These are phyloP conservation scores for Saccharomycopsis oosterbeekiorum DNA, from an alignment of 805 yeast species.

Conservation along the genomic window DNA sequence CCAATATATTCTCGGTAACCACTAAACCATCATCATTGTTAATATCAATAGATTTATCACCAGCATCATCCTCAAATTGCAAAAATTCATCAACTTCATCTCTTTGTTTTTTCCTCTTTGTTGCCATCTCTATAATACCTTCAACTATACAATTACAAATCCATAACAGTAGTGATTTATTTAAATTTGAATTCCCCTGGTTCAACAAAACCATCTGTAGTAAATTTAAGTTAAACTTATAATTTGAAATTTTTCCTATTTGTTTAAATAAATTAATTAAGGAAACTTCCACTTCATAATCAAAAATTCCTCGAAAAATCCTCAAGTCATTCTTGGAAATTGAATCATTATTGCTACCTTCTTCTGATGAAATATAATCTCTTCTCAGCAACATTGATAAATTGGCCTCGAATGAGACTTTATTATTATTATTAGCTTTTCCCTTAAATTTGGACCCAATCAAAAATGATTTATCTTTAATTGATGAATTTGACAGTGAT, in stretches of 20 bases:
- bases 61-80: conserved; percentile 24
- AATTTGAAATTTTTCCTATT: conserved; percentile 3
- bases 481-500: neutral
- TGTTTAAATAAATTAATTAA: conserved; percentile 1
- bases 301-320: conserved; percentile 4
- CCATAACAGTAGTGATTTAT: conserved; percentile 30
- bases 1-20: conserved; percentile 6
- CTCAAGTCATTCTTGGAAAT: conserved; percentile 1
- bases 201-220: conserved; percentile 4
- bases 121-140: conserved; percentile 20
- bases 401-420: neutral
- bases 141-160: conserved; percentile 26
- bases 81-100: conserved; percentile 23
- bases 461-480: neutral
- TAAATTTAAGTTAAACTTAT: neutral
- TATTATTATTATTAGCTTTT: too few relatives aligned
- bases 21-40: neutral
- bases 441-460: neutral
- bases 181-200: conserved; percentile 3
- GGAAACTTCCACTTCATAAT: conserved; percentile 6
- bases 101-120: conserved; percentile 16
- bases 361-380: neutral
- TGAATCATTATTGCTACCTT: neutral
- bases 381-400: neutral
- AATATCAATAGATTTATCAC: neutral